phyloP scores from a whole-genome alignment of 768 basidiomycete species.

The Pisolithus albus region DNA sequence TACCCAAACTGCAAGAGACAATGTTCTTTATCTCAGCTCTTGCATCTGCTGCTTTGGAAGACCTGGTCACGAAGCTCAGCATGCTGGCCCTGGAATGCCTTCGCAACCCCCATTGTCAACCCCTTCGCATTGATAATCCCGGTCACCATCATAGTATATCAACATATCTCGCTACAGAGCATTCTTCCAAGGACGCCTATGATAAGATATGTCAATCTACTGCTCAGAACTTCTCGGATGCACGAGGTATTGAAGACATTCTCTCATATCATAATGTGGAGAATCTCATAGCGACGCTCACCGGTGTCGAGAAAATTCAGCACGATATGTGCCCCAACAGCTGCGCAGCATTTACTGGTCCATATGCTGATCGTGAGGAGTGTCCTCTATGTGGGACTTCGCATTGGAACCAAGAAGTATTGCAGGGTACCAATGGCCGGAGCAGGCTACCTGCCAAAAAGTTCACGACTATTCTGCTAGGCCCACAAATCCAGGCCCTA shows the following conservation, averaged over 20 bases:
- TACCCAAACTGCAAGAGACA: not conserved
- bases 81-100: not conserved
- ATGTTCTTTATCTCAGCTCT: not conserved
- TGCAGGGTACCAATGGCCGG: not conserved
- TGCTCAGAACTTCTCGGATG: not conserved
- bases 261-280: slow-evolving; percentile 4
- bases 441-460: slow-evolving; percentile 4
- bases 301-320: not conserved
- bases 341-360: slow-evolving; percentile 21
- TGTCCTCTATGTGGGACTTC: slow-evolving; percentile 4
- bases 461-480: slow-evolving; percentile 15
- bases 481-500: slow-evolving; percentile 29
- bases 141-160: not conserved
- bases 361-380: slow-evolving; percentile 1
- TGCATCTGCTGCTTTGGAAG: not conserved
- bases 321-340: slow-evolving; percentile 13
- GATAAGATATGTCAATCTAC: not conserved
- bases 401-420: too few species aligned
- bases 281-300: slow-evolving; percentile 1
- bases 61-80: not conserved
- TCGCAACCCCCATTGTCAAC: slow-evolving; percentile 1
- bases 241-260: slow-evolving; percentile 5
- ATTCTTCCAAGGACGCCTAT: slow-evolving; percentile 6
- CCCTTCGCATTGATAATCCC: not conserved
- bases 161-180: slow-evolving; percentile 4